A percentile compares a stretch with the other conserved stretches of the same genome.
Evolutionary conservation across 768 basidiomycete genomes (phyloP).

Genomic region (Daedalea quercina): DNA sequence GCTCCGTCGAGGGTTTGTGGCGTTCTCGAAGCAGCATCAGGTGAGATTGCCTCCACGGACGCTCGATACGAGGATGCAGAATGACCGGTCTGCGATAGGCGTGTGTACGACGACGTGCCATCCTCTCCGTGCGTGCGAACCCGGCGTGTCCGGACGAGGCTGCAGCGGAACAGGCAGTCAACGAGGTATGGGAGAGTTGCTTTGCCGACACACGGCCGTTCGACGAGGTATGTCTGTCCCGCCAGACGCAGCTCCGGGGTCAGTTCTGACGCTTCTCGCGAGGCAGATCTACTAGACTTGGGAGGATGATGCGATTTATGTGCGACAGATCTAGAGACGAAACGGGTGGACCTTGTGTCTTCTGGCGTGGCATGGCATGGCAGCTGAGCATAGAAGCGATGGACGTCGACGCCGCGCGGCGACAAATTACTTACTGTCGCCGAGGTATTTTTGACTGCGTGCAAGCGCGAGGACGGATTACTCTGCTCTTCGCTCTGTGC

Average conservation of each 20-base stretch:
- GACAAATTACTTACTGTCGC: not conserved
- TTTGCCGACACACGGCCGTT: constrained; percentile 94
- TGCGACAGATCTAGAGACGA: not conserved
- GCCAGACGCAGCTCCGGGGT: not conserved
- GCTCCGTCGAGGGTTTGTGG: constrained; percentile 63
- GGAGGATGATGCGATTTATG: not conserved
- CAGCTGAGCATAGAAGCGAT: not conserved
- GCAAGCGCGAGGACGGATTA: not conserved
- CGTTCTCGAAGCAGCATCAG: constrained; percentile 93
- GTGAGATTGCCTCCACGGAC: constrained; percentile 32
- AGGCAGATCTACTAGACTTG: constrained; percentile 8
- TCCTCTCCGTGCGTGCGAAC: constrained; percentile 75
- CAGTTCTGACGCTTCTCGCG: not conserved
- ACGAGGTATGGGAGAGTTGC: constrained; percentile 97
- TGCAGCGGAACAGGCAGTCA: constrained; percentile 83
- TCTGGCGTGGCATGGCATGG: not conserved
- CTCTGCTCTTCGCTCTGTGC: no score
- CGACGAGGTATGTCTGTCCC: constrained; percentile 64
- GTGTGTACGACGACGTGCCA: constrained; percentile 85
- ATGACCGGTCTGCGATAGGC: constrained; percentile 39
- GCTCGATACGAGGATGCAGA: not conserved
- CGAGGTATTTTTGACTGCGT: not conserved
- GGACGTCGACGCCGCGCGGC: not conserved
- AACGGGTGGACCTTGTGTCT: not conserved
- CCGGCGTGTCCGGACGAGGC: constrained; percentile 70